Evolutionary conservation across 2,329 filamentous ascomycete species (phyloP), one percentile per base, ranked within the genome.

Genomic region (Talaromyces sp.): DNA sequence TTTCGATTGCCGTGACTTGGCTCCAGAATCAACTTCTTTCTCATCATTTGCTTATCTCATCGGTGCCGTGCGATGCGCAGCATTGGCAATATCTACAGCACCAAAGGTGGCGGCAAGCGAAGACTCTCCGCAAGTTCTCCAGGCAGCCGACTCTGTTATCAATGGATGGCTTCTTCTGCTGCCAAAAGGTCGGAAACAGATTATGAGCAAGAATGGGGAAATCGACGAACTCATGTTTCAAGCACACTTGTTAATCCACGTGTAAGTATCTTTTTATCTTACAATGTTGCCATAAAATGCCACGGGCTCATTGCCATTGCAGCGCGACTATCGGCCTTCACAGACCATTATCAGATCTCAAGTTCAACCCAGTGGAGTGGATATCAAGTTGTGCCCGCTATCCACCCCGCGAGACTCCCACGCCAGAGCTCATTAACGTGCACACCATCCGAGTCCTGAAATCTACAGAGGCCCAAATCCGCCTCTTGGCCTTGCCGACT

Each of bases 211-310:
- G 54, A 62, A 35, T 9, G 58, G 58, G 14, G 56, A 70, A 63
- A 56, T 72, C 5, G 72, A 74, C 60, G 71, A 73, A 73, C 88
- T 95, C 81, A 86, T 95, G 72, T 95, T 95, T 74, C 90, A 94
- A 72, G 91, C 90, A 0, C 86, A 91, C 65, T 88, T 93, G 81
- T 88, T 94, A 66, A 81, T 81, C 48, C 75, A 82, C 46, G 68
- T 68, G 70, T 73, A 67, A 64, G 68, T 51, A 43, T 61, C 21
- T 59, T 60, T 5, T 14, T 12, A 12, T 35, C 9, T 11, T 32
- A 3, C 10, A 14, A 14, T 17, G 17, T 35, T 35, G 12, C 11
- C 32, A 14, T 35, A 35, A 3, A 35, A 35, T 14, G 11, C 3
- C 4, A 35, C 19, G 1, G 17, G 7, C 53, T 52, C 7, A 51